Evolutionary conservation across 345 rosid genomes (phyloP), one percentile per base, ranked within the genome.

Genomic region (Syzygium aqueum): DNA sequence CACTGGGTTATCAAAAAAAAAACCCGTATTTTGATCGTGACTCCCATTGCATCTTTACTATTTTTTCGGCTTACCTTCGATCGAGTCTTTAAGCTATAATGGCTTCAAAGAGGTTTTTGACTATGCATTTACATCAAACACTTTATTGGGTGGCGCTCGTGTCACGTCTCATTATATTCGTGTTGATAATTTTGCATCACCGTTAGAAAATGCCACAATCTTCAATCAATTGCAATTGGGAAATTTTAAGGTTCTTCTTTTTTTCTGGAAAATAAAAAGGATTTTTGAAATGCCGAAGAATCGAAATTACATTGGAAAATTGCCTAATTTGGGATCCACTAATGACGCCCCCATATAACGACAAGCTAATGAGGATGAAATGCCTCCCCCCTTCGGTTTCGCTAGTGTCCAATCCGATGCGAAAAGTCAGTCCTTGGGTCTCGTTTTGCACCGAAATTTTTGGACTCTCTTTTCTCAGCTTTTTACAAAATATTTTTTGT

Each of bases 1-100:
- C 19, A 30, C 21, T 8, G 11, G 33, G 13, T 33, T 17, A 17
- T 4, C 25, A 1, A 16, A 33, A 30, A 17, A 8, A 30, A 65
- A 15, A 33, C 14, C 3, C 0, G 3, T 67, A 3, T 33, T 67
- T 19, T 17, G 25, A 33, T 33, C 25, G 2, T 0, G 46, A 17
- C 80, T 8, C 37, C 80, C 40, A 67, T 7, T 67, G 21, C 9
- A 33, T 67, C 46, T 67, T 33, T 19, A 22, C 49, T 73, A 73
- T 4, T 73, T 73, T 17, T 37, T 21, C 49, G 23, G 46, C 80
- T 37, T 37, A 9, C 25, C 49, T 73, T 73, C 37, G 2, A 7
- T 3, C 2, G 0, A 73, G 49, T 11, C 7, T 73, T 33, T 73
- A 37, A 73, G 80, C 80, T 40, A 17, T 73, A 19, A 33, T 33